Evolutionary conservation across 371 early-diverging fungal genomes (phyloP).

Genomic region (Blastocladiella emersonii): DNA sequence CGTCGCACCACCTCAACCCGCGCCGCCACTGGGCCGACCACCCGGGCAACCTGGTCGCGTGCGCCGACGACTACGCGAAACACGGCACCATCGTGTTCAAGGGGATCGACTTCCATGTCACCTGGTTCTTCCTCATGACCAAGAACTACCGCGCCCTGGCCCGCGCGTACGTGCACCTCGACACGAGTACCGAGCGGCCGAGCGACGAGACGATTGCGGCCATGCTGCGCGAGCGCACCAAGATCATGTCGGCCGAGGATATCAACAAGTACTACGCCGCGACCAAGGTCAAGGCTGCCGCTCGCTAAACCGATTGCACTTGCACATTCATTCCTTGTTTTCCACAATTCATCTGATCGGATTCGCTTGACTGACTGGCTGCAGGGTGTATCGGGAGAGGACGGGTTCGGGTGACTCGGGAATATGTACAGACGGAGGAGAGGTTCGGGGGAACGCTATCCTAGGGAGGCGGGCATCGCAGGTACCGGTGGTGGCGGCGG

Average conservation of each 20-base stretch:
- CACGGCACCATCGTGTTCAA: conserved; percentile 16
- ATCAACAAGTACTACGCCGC: conserved; percentile 11
- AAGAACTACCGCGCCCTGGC: conserved; percentile 15
- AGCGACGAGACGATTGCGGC: conserved; percentile 11
- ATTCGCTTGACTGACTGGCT: too few species aligned
- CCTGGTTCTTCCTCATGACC: conserved; percentile 17
- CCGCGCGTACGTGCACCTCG: conserved; percentile 10
- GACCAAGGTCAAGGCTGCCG: not conserved
- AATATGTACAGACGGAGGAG: too few species aligned
- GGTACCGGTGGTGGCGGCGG: too few species aligned
- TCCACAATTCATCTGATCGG: too few species aligned
- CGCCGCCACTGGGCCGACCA: conserved; percentile 24
- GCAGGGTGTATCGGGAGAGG: too few species aligned
- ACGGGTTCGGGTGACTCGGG: too few species aligned
- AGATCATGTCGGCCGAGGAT: conserved; percentile 12
- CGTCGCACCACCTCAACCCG: conserved; percentile 26
- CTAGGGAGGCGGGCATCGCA: too few species aligned
- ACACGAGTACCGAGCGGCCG: not conserved
- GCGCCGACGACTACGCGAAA: conserved; percentile 11
- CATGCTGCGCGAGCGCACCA: conserved; percentile 12
- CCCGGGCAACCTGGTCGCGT: conserved; percentile 18
- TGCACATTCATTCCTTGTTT: too few species aligned
- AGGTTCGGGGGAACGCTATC: too few species aligned
- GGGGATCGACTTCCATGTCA: conserved; percentile 13
- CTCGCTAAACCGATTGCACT: not conserved